Percentiles rank a stretch among this genome's conserved stretches.
phyloP scores from a whole-genome alignment of 768 basidiomycete species.

The Thelephora ganbajun region DNA sequence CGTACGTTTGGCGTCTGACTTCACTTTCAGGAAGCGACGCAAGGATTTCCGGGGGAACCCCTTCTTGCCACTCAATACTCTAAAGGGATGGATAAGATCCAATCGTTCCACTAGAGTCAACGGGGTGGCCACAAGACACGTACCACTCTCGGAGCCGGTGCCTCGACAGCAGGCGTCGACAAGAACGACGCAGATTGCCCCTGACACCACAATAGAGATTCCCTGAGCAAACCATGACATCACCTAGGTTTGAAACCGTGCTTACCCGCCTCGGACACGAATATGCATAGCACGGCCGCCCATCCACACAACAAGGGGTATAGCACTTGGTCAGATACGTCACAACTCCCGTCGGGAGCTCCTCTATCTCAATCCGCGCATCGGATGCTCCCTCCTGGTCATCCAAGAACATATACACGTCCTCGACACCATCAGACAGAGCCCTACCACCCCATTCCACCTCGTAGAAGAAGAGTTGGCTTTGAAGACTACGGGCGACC shows the following conservation, averaged over 20 bases:
- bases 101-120: neutral
- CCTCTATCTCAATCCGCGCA: constrained; percentile 41
- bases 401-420: constrained; percentile 87
- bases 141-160: neutral
- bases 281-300: constrained; percentile 68
- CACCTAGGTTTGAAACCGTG: constrained; percentile 2
- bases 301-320: constrained; percentile 74
- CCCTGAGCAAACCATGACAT: neutral
- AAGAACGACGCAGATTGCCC: constrained; percentile 8
- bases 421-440: constrained; percentile 78
- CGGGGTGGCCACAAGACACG: neutral
- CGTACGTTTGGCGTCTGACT: constrained; percentile 64
- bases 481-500: constrained; percentile 82
- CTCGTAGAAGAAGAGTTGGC: constrained; percentile 91
- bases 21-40: constrained; percentile 59
- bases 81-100: constrained; percentile 6
- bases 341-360: constrained; percentile 82
- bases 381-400: constrained; percentile 59
- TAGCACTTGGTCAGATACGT: constrained; percentile 88
- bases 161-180: constrained; percentile 8
- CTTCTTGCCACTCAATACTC: constrained; percentile 36
- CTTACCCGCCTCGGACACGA: constrained; percentile 62
- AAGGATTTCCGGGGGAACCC: constrained; percentile 35
- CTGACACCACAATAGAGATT: constrained; percentile 1
- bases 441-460: constrained; percentile 86